Evolutionary conservation across 352 stramenopile species (phyloP).

Genomic region (Phytophthora colocasiae): DNA sequence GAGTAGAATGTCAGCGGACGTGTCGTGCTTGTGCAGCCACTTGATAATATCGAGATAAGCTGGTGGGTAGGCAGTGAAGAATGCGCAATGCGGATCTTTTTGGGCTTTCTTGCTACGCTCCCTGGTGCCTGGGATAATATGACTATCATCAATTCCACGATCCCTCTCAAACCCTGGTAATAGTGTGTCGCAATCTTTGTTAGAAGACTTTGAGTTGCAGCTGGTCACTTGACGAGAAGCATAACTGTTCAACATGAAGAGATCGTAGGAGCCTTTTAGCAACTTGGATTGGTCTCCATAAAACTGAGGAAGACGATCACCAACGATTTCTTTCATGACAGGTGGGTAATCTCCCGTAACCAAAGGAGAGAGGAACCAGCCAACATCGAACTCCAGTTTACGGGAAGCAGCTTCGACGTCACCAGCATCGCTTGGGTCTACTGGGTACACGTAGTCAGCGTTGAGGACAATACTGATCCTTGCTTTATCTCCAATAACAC

Average conservation of each 20-base stretch:
- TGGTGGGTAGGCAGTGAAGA: slow-evolving; percentile 55
- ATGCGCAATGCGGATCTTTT: slow-evolving; percentile 36
- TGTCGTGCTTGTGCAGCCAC: slow-evolving; percentile 59
- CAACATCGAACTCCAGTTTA: slow-evolving; percentile 90
- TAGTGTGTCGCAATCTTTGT: slow-evolving; percentile 37
- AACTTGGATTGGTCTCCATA: slow-evolving; percentile 62
- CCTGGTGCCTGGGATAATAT: slow-evolving; percentile 13
- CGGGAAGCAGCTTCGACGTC: slow-evolving; percentile 78
- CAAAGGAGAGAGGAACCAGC: slow-evolving; percentile 93
- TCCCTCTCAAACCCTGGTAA: slow-evolving; percentile 46
- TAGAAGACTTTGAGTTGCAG: slow-evolving; percentile 46
- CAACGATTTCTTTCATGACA: slow-evolving; percentile 86
- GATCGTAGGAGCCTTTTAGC: slow-evolving; percentile 88
- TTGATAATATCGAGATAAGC: slow-evolving; percentile 53
- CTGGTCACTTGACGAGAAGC: slow-evolving; percentile 60
- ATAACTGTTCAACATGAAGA: slow-evolving; percentile 97
- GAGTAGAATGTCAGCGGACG: slow-evolving; percentile 48
- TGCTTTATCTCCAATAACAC: slow-evolving; percentile 50
- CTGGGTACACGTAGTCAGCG: slow-evolving; percentile 75
- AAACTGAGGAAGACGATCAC: slow-evolving; percentile 87
- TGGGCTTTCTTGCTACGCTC: slow-evolving; percentile 13
- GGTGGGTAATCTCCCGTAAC: slow-evolving; percentile 91
- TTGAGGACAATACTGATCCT: slow-evolving; percentile 93
- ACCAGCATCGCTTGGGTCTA: slow-evolving; percentile 61
- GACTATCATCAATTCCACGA: slow-evolving; percentile 42